Percentiles rank a stretch among this genome's conserved stretches.
Conservation (phyloP, 116 monocot genomes). For the Phalaenopsis hybrid region DNA sequence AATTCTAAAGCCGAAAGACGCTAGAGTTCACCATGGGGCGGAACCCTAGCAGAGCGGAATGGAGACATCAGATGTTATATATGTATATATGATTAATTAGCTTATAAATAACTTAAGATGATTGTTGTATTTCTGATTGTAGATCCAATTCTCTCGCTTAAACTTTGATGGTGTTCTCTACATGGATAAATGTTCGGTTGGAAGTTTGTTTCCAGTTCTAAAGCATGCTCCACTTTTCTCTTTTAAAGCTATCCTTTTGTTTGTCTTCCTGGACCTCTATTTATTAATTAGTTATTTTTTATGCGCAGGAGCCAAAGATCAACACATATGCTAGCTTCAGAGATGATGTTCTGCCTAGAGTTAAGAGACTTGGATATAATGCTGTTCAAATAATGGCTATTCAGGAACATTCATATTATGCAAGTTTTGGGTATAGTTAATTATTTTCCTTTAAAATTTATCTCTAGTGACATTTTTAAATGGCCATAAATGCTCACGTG, state of each 20-base stretch:
- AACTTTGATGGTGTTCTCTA: not conserved
- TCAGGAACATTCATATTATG: conserved; percentile 98
- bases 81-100: too few relatives aligned
- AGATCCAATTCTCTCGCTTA: not conserved
- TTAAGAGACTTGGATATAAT: conserved; percentile 95
- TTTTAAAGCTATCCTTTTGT: not conserved
- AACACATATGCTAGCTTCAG: conserved; percentile 90
- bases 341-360: conserved; percentile 91
- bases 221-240: not conserved
- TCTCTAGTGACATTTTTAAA: not conserved
- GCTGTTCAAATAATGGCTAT: conserved; percentile 99
- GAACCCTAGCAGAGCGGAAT: too few relatives aligned
- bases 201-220: not conserved
- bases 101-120: too few relatives aligned
- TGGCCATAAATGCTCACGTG: not conserved
- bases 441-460: not conserved
- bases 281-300: conserved; percentile 7
- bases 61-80: too few relatives aligned
- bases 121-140: too few relatives aligned
- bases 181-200: not conserved
- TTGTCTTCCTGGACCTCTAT: not conserved
- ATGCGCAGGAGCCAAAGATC: conserved; percentile 82
- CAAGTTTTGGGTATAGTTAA: conserved; percentile 80
- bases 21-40: too few relatives aligned
- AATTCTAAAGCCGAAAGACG: too few relatives aligned